Evolutionary conservation across 2,329 filamentous ascomycete species (phyloP), one percentile per base, ranked within the genome.

Genomic region (Cercospora brassicicola): DNA sequence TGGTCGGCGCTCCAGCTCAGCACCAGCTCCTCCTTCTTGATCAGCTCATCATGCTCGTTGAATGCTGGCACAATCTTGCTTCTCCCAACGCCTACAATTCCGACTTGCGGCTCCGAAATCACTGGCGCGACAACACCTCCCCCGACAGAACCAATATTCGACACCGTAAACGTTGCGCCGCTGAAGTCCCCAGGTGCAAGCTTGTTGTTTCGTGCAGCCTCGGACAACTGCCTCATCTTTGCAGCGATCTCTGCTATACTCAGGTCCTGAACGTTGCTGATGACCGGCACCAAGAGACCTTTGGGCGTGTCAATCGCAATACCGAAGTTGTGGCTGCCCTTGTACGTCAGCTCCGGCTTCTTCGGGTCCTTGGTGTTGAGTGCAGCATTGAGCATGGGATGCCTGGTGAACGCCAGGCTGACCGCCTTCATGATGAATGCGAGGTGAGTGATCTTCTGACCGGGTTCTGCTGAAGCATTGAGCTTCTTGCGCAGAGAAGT

Each of bases 1-100:
- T 99, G 95, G 80, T 98, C 94, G 5, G 94, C 94, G 79, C 92
- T 94, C 94, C 94, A 98, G 81, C 94, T 98, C 74, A 98, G 93
- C 77, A 96, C 93, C 78, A 90, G 90, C 69, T 96, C 86, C 76
- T 96, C 90, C 79, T 89, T 91, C 81, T 88, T 89, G 11, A 94
- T 85, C 11, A 98, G 83, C 78, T 81, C 78, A 2, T 80, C 83
- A 48, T 80, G 74, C 69, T 81, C 79, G 26, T 80, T 81, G 79
- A 98, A 98, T 2, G 92, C 90, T 10, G 95, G 95, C 33, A 97
- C 87, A 1, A 88, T 86, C 74, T 90, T 90, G 79, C 93, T 88
- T 73, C 91, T 89, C 4, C 95, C 95, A 31, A 99, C 85, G 10
- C 94, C 95, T 30, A 99, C 81, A 76, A 99, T 99, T 8, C 92